A percentile compares a stretch with the other conserved stretches of the same genome.
Conservation (phyloP, 371 early-diverging fungal species). For the Lichtheimia ornata region DNA sequence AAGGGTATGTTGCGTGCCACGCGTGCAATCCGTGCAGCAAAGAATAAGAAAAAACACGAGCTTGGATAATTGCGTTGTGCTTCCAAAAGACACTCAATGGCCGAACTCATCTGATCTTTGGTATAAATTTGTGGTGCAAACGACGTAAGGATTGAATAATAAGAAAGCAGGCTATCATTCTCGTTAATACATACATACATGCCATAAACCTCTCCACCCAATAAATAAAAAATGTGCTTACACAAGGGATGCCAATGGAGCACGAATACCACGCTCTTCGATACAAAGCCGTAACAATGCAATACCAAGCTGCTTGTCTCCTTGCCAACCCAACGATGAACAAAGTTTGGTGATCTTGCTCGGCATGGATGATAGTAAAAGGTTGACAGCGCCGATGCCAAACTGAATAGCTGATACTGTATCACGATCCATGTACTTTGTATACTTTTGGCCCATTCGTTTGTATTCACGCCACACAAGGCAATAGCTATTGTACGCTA, state of each 20-base stretch:
- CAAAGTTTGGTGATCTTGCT: slow-evolving; percentile 58
- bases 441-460: slow-evolving; percentile 46
- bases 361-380: slow-evolving; percentile 59
- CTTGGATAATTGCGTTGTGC: slow-evolving; percentile 51
- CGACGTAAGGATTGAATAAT: slow-evolving; percentile 27
- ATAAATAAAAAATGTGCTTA: slow-evolving; percentile 15
- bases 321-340: slow-evolving; percentile 57
- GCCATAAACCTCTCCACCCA: no score
- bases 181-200: slow-evolving; percentile 1
- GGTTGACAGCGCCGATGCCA: slow-evolving; percentile 61
- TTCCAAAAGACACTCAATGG: slow-evolving; percentile 50
- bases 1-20: slow-evolving; percentile 35
- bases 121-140: slow-evolving; percentile 27
- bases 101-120: slow-evolving; percentile 29
- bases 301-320: slow-evolving; percentile 64
- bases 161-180: slow-evolving; percentile 22
- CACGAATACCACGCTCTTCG: slow-evolving; percentile 55
- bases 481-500: slow-evolving; percentile 48
- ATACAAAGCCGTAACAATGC: slow-evolving; percentile 55
- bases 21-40: slow-evolving; percentile 54
- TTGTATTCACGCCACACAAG: slow-evolving; percentile 54
- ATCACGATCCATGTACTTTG: slow-evolving; percentile 42
- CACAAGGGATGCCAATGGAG: slow-evolving; percentile 61
- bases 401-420: slow-evolving; percentile 51
- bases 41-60: slow-evolving; percentile 60